Evolutionary conservation across 352 stramenopile genomes (phyloP), one percentile per base, ranked within the genome.

Genomic region (Phytophthora agathidicida): DNA sequence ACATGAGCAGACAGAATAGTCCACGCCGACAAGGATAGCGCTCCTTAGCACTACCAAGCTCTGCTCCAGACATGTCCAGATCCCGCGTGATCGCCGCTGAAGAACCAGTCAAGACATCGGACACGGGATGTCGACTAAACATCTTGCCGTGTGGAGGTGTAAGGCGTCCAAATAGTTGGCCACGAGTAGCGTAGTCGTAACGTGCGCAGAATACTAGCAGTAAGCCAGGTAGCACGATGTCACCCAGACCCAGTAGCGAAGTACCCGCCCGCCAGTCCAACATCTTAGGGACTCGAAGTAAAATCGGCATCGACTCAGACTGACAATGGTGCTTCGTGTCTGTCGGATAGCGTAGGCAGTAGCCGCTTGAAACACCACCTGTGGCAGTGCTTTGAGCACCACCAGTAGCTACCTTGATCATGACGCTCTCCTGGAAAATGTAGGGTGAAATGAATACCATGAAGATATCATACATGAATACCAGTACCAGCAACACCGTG

Each of bases 391-490:
- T 73, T 53, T 91, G 79, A 10, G 65, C 76, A 9, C 91, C 93
- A 57, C 79, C 89, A 11, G 90, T 98, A 8, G 94, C 96, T 10
- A 96, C 94, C 67, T 96, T 97, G 61, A 98, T 96, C 94, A 98
- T 98, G 57, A 98, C 86, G 49, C 74, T 95, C 53, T 93, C 71
- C n/a, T 83, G 53, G 56, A 97, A 97, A 27, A 98, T 86, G 46
- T 89, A 86, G 5, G 92, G 93, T 32, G 91, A 97, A 27, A 98
- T 67, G 73, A 98, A 98, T 16, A 98, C 92, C 83, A 98, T 98
- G 68, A 98, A 98, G 33, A 98, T 89, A 69, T 98, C 94, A 71
- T 98, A 98, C 59, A 96, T 83, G 74, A 98, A 98, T 16, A 96
- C 92, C 23, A 97, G 78, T 41, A 94, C 84, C 54, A 98, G 82